phyloP scores from a whole-genome alignment of 805 yeast genomes.

The Myxozyma sirexii region DNA sequence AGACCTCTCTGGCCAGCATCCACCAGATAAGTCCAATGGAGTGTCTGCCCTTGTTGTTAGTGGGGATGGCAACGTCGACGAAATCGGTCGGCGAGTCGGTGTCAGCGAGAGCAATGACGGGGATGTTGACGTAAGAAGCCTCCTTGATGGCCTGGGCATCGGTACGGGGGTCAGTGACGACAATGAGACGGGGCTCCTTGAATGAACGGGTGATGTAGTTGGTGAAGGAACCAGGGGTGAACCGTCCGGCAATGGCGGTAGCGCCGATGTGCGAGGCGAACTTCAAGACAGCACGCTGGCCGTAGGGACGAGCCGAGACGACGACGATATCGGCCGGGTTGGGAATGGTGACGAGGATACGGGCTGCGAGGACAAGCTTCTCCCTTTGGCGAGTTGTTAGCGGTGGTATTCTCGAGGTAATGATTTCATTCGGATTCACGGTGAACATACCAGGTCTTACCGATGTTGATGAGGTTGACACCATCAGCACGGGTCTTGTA shows the following conservation, averaged over 20 bases:
- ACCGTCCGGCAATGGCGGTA: conserved; percentile 99
- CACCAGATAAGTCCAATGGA: conserved; percentile 99
- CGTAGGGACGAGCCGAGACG: conserved; percentile 98
- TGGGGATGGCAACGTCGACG: conserved; percentile 99
- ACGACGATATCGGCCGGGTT: conserved; percentile 98
- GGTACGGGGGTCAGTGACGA: conserved; percentile 99
- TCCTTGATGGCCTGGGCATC: conserved; percentile 99
- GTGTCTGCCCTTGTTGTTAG: conserved; percentile 99
- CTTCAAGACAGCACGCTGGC: conserved; percentile 99
- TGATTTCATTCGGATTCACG: background rate
- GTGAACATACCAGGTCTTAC: conserved; percentile 81
- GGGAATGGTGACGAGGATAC: conserved; percentile 99
- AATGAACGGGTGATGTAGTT: conserved; percentile 99
- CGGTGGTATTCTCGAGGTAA: background rate
- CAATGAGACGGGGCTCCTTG: conserved; percentile 99
- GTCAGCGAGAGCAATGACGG: conserved; percentile 98
- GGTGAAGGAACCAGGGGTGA: conserved; percentile 99
- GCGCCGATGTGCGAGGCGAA: conserved; percentile 99
- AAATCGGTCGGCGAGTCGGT: conserved; percentile 98
- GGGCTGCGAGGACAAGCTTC: conserved; percentile 98
- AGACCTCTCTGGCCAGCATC: conserved; percentile 98
- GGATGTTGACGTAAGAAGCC: conserved; percentile 99
- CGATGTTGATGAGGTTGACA: conserved; percentile 96
- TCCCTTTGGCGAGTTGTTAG: conserved; percentile 47
- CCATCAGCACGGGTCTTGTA: conserved; percentile 99